These are phyloP conservation scores for Rhizophagus prolifer DNA, from an alignment of 192 early-diverging fungal genomes.

Conservation along the genomic window DNA sequence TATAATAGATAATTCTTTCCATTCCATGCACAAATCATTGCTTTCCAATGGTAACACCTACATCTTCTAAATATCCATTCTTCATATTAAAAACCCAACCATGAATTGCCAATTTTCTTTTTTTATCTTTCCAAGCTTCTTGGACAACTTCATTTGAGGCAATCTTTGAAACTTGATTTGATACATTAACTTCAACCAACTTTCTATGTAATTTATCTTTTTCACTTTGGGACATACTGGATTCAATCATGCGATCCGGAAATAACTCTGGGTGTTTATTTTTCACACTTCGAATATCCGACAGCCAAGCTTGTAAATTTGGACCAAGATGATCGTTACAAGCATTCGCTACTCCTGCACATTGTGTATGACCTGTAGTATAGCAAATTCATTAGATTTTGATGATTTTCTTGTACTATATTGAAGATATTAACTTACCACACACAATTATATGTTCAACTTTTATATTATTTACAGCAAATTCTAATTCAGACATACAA, in stretches of 20 bases:
- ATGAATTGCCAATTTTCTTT: conserved; percentile 9
- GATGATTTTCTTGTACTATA: no score
- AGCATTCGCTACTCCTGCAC: not conserved
- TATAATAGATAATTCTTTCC: no score
- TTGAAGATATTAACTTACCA: conserved; percentile 42
- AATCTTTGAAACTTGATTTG: conserved; percentile 17
- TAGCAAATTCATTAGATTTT: no score
- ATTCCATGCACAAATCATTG: not conserved
- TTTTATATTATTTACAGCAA: conserved; percentile 86
- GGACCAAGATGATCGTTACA: not conserved
- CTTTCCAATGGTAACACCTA: not conserved
- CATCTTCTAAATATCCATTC: conserved; percentile 22
- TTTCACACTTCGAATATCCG: not conserved
- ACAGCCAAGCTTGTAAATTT: conserved; percentile 9
- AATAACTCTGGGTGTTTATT: not conserved
- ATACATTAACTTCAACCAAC: not conserved
- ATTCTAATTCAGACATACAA: conserved; percentile 86
- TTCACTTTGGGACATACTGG: not conserved
- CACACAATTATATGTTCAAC: conserved; percentile 94
- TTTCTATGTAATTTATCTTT: not conserved
- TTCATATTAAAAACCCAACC: conserved; percentile 17
- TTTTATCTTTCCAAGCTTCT: conserved; percentile 16
- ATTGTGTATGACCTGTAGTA: conserved; percentile 7
- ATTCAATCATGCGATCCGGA: not conserved
- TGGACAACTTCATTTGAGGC: not conserved